A percentile compares a stretch with the other conserved stretches of the same genome.
Conservation (phyloP, 768 basidiomycete species). For the Hypsizygus marmoreus region DNA sequence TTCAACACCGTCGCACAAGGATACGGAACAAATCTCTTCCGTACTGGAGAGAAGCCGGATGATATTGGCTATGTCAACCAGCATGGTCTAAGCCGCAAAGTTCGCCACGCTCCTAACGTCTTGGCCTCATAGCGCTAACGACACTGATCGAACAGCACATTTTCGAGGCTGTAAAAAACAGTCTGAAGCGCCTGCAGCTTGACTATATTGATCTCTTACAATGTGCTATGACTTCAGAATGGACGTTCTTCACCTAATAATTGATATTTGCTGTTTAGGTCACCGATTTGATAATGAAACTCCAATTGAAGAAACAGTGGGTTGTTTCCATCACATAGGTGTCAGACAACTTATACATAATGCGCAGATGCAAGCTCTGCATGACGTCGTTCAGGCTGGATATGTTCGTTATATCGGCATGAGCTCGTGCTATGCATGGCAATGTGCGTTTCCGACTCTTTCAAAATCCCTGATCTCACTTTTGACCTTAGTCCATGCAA, state of each 20-base stretch:
- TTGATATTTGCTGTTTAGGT: conserved; percentile 28
- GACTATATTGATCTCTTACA: conserved; percentile 81
- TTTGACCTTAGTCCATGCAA: conserved; percentile 43
- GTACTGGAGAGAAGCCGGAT: conserved; percentile 27
- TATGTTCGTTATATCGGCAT: conserved; percentile 64
- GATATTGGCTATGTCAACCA: conserved; percentile 57
- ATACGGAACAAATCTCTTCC: conserved; percentile 11
- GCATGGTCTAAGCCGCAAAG: conserved; percentile 40
- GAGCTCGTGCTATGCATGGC: conserved; percentile 56
- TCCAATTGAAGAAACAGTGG: conserved; percentile 57
- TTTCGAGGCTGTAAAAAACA: conserved; percentile 65
- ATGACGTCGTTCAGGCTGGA: conserved; percentile 68
- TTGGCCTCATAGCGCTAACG: not conserved
- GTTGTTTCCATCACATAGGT: not conserved
- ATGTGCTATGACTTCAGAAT: conserved; percentile 34
- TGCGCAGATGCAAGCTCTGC: conserved; percentile 62
- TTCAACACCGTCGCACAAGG: conserved; percentile 32
- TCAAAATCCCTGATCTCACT: not conserved
- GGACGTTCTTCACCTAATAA: not conserved
- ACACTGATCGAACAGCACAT: conserved; percentile 51
- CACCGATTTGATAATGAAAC: conserved; percentile 60
- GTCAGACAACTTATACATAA: not conserved
- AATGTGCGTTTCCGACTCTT: conserved; percentile 38
- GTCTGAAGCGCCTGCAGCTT: conserved; percentile 66
- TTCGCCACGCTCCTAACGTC: not conserved